Percentiles rank a stretch among this genome's conserved stretches.
These are phyloP conservation scores for Aspergillus sclerotioniger DNA, from an alignment of 495 filamentous ascomycete genomes.

Conservation along the genomic window DNA sequence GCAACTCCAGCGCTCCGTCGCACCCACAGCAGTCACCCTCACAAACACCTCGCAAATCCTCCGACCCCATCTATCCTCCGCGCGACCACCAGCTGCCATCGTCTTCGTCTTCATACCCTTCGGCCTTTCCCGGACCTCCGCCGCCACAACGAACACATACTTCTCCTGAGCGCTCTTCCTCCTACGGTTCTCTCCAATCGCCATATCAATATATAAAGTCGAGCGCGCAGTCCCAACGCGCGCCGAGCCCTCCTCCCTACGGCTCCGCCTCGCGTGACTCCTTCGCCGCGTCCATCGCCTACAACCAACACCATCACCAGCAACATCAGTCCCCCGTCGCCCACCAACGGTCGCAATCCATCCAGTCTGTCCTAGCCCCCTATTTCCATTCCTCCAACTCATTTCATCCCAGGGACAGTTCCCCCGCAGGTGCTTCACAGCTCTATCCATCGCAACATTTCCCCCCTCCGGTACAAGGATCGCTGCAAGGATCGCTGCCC, in stretches of 20 bases:
- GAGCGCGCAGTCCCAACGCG: constrained; percentile 32
- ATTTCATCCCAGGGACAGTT: constrained; percentile 41
- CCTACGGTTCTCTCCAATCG: constrained; percentile 43
- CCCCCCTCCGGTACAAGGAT: constrained; percentile 39
- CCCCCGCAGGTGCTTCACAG: constrained; percentile 38
- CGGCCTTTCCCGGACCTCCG: constrained; percentile 35
- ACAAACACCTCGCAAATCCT: constrained; percentile 24
- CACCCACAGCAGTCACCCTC: constrained; percentile 21
- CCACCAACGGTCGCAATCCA: constrained; percentile 47
- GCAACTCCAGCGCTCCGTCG: constrained; percentile 30
- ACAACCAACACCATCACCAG: constrained; percentile 36
- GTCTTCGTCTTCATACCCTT: constrained; percentile 24
- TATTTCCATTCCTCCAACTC: constrained; percentile 34
- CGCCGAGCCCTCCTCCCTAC: constrained; percentile 41
- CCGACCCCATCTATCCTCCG: constrained; percentile 29
- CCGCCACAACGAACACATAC: constrained; percentile 44
- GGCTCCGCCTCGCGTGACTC: constrained; percentile 33
- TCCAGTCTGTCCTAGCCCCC: constrained; percentile 46
- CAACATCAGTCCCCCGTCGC: constrained; percentile 42
- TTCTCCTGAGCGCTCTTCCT: constrained; percentile 41
- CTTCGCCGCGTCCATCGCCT: constrained; percentile 34
- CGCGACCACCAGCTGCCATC: constrained; percentile 28
- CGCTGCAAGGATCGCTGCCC: constrained; percentile 46
- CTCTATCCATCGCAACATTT: constrained; percentile 39
- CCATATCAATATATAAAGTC: constrained; percentile 46